These are phyloP conservation scores for Cyberlindnera suaveolens DNA, from an alignment of 805 yeast genomes.

Conservation along the genomic window DNA sequence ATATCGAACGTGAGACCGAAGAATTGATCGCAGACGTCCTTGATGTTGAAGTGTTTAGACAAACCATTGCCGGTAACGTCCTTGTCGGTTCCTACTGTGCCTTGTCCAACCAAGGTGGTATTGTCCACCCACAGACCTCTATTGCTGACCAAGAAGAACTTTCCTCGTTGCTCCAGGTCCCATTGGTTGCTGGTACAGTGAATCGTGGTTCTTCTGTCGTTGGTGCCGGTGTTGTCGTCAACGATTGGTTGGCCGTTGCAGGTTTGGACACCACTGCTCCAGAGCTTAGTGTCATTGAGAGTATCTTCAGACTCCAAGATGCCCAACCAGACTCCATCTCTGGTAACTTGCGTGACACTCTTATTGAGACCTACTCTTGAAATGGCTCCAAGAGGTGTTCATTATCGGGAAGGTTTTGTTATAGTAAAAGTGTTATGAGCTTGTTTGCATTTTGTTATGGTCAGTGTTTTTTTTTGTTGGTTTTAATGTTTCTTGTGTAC, in stretches of 20 bases:
- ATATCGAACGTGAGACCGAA: slow-evolving; percentile 98
- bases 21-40: slow-evolving; percentile 96
- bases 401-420: neutral
- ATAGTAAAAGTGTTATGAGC: slow-evolving; percentile 1
- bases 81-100: slow-evolving; percentile 96
- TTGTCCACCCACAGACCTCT: slow-evolving; percentile 96
- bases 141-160: slow-evolving; percentile 98
- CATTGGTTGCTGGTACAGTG: slow-evolving; percentile 96
- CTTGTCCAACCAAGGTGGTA: slow-evolving; percentile 93
- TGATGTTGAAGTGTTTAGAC: slow-evolving; percentile 98
- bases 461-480: slow-evolving; percentile 1
- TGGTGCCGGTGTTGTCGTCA: slow-evolving; percentile 98
- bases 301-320: slow-evolving; percentile 90
- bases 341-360: slow-evolving; percentile 82
- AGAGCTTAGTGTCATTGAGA: slow-evolving; percentile 92
- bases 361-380: slow-evolving; percentile 83
- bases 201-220: slow-evolving; percentile 97
- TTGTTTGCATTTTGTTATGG: slow-evolving; percentile 12
- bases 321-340: slow-evolving; percentile 84
- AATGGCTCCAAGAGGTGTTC: slow-evolving; percentile 1
- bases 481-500: neutral
- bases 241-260: slow-evolving; percentile 95
- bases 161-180: slow-evolving; percentile 91
- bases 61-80: slow-evolving; percentile 97
- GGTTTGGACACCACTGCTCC: slow-evolving; percentile 99